phyloP scores from a whole-genome alignment of 805 yeast genomes.

The Kurtzmaniella fragi region DNA sequence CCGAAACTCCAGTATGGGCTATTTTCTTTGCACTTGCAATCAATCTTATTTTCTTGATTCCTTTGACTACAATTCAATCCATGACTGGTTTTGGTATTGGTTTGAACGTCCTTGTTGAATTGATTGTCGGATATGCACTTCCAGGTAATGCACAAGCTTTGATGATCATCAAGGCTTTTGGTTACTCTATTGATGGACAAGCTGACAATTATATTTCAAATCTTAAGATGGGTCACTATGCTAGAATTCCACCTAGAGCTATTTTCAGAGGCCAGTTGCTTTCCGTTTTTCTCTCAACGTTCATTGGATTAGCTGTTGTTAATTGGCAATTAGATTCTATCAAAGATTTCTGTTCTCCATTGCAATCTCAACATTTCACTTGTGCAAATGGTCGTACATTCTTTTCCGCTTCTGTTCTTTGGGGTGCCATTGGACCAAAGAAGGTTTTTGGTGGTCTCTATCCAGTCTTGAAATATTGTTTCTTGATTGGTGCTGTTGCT shows the following conservation, averaged over 20 bases:
- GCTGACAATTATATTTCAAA: slow-evolving; percentile 51
- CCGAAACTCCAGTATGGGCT: slow-evolving; percentile 33
- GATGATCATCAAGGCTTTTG: slow-evolving; percentile 52
- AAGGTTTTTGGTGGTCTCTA: slow-evolving; percentile 26
- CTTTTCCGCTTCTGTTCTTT: slow-evolving; percentile 52
- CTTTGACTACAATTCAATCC: slow-evolving; percentile 22
- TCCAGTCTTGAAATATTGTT: slow-evolving; percentile 28
- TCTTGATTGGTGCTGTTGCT: slow-evolving; percentile 22
- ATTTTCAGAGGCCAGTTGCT: slow-evolving; percentile 40
- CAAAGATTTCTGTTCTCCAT: slow-evolving; percentile 32
- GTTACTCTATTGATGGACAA: slow-evolving; percentile 53
- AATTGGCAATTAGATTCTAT: slow-evolving; percentile 27
- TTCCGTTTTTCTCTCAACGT: slow-evolving; percentile 18
- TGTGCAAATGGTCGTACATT: slow-evolving; percentile 28
- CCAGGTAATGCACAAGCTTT: slow-evolving; percentile 34
- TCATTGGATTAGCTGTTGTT: slow-evolving; percentile 21
- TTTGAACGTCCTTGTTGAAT: slow-evolving; percentile 32
- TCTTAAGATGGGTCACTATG: slow-evolving; percentile 60
- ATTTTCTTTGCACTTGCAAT: slow-evolving; percentile 29
- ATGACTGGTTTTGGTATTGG: slow-evolving; percentile 28
- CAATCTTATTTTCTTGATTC: slow-evolving; percentile 28
- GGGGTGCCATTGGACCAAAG: slow-evolving; percentile 60
- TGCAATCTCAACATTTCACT: slow-evolving; percentile 42
- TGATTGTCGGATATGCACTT: slow-evolving; percentile 32
- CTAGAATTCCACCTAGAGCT: slow-evolving; percentile 55